Conservation (phyloP, 495 filamentous ascomycete species). For the Hypoxylon intermedium region DNA sequence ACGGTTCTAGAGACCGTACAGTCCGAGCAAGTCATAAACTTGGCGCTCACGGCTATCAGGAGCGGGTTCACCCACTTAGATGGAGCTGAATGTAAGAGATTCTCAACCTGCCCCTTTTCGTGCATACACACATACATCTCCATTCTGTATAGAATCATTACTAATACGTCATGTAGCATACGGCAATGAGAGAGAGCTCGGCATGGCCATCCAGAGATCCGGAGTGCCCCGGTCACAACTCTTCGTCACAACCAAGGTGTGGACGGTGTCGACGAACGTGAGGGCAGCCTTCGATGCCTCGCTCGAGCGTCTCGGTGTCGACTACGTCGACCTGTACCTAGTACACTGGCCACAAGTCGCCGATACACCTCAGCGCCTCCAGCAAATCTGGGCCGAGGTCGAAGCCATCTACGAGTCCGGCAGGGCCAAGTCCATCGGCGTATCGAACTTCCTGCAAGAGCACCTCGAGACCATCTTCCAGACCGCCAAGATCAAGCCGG, state of each 20-base stretch:
- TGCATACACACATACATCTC: not conserved
- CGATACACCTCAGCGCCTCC: conserved; percentile 65
- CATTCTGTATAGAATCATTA: not conserved
- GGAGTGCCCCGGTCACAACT: conserved; percentile 70
- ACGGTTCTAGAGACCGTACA: conserved; percentile 52
- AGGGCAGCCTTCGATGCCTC: conserved; percentile 74
- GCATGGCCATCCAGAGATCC: conserved; percentile 73
- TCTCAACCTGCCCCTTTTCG: not conserved
- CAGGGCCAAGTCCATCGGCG: conserved; percentile 78
- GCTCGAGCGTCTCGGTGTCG: conserved; percentile 74
- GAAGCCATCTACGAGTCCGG: conserved; percentile 75
- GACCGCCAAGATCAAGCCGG: conserved; percentile 69
- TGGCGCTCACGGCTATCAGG: conserved; percentile 71
- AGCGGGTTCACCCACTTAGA: conserved; percentile 79
- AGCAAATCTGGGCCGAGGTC: conserved; percentile 76
- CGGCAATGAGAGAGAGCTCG: conserved; percentile 79
- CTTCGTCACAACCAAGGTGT: conserved; percentile 79
- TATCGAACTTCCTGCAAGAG: conserved; percentile 76
- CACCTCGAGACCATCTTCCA: conserved; percentile 73
- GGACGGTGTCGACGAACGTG: conserved; percentile 61
- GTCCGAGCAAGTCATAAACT: conserved; percentile 62
- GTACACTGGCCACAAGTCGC: conserved; percentile 81
- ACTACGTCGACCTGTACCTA: conserved; percentile 87
- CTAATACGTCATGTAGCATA: conserved; percentile 60
- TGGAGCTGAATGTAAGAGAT: conserved; percentile 68